phyloP scores from a whole-genome alignment of 2,329 filamentous ascomycete genomes.

The Diaporthe amygdali region DNA sequence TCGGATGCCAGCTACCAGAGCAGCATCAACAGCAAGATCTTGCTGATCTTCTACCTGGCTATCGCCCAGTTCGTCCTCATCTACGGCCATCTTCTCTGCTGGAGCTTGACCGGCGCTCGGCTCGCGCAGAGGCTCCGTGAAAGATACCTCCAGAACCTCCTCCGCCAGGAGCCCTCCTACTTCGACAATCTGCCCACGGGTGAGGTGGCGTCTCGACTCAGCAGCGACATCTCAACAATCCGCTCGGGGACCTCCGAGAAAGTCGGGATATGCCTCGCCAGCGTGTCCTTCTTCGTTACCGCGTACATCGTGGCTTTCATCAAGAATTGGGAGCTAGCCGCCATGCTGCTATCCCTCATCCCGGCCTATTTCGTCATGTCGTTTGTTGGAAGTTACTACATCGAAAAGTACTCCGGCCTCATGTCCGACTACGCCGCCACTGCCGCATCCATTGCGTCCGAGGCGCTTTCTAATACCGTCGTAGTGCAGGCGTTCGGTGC shows the following conservation, averaged over 20 bases:
- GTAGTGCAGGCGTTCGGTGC: constrained; percentile 72
- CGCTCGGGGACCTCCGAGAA: constrained; percentile 75
- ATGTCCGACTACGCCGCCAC: constrained; percentile 61
- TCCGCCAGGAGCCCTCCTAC: constrained; percentile 67
- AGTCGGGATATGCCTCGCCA: constrained; percentile 68
- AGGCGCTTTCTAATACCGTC: constrained; percentile 63
- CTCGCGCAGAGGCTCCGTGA: constrained; percentile 68
- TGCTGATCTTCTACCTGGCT: constrained; percentile 65
- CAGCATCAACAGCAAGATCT: constrained; percentile 32
- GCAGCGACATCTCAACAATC: constrained; percentile 69
- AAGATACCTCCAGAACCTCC: constrained; percentile 61
- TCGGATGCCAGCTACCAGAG: constrained; percentile 26
- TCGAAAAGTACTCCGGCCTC: constrained; percentile 55
- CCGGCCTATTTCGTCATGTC: constrained; percentile 69
- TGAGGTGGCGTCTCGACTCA: constrained; percentile 69
- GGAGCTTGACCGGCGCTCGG: constrained; percentile 68
- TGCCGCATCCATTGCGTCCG: constrained; percentile 67
- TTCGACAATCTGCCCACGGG: constrained; percentile 69
- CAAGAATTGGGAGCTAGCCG: constrained; percentile 66
- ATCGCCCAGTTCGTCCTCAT: constrained; percentile 69
- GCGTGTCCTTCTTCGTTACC: constrained; percentile 69
- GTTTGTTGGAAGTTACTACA: constrained; percentile 60
- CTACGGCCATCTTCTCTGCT: constrained; percentile 68
- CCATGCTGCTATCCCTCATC: constrained; percentile 66
- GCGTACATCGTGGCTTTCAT: constrained; percentile 73